These are phyloP conservation scores for Lepraria neglecta DNA, from an alignment of 495 filamentous ascomycete species.

Conservation along the genomic window DNA sequence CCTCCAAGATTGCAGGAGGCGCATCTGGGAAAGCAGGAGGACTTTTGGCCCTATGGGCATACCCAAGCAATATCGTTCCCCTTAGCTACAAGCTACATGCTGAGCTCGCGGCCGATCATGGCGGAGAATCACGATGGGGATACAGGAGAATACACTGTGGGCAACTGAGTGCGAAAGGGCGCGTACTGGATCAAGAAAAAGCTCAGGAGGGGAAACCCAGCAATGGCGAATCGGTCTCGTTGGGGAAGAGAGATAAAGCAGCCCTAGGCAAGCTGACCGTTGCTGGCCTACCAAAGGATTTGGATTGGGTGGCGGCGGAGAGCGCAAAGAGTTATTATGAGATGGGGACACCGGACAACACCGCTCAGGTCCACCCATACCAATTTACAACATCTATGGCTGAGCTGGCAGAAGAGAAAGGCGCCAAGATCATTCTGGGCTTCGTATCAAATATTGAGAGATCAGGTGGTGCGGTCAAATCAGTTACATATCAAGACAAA, in stretches of 20 bases:
- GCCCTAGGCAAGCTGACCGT: constrained; percentile 53
- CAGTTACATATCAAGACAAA: constrained; percentile 70
- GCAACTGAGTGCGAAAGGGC: constrained; percentile 56
- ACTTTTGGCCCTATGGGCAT: constrained; percentile 86
- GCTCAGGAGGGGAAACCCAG: constrained; percentile 29
- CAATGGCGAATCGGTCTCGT: constrained; percentile 39
- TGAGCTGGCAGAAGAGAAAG: constrained; percentile 66
- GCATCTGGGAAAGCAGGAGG: constrained; percentile 96
- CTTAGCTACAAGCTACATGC: constrained; percentile 79
- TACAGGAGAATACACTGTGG: constrained; percentile 77
- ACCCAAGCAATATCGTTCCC: constrained; percentile 77
- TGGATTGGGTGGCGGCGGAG: constrained; percentile 78
- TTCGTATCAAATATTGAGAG: constrained; percentile 59
- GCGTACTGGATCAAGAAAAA: constrained; percentile 34
- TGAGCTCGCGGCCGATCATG: constrained; percentile 78
- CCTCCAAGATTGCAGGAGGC: constrained; percentile 77
- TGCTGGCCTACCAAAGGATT: constrained; percentile 64
- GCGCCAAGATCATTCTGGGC: constrained; percentile 64
- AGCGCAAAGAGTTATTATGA: constrained; percentile 64
- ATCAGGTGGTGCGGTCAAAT: constrained; percentile 48
- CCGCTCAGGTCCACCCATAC: constrained; percentile 91
- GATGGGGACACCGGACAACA: constrained; percentile 74
- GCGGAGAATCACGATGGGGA: constrained; percentile 77
- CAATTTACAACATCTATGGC: constrained; percentile 88
- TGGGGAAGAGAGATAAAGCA: constrained; percentile 66